Conservation (phyloP, 208 protist species). For the Blechomonas ayalai region DNA sequence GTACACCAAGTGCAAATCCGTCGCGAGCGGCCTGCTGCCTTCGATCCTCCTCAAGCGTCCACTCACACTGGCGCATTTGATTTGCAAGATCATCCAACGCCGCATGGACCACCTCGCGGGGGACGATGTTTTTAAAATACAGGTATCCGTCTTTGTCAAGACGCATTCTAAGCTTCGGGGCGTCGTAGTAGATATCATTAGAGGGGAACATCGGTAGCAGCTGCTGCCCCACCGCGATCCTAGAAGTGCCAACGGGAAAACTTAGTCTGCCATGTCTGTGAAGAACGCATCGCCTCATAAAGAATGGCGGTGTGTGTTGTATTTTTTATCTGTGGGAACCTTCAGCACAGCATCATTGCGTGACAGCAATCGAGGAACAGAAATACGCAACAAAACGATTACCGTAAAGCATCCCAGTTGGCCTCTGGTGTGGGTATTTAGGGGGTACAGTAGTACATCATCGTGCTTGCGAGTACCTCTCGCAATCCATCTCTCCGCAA, state of each 20-base stretch:
- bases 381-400: slow-evolving; percentile 2
- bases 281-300: slow-evolving; percentile 26
- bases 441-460: too few relatives aligned
- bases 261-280: slow-evolving; percentile 50
- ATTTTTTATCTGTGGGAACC: not conserved
- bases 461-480: too few relatives aligned
- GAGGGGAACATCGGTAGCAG: slow-evolving; percentile 62
- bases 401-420: not conserved
- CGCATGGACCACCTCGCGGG: slow-evolving; percentile 41
- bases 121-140: slow-evolving; percentile 77
- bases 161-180: slow-evolving; percentile 65
- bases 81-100: slow-evolving; percentile 54
- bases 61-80: slow-evolving; percentile 57
- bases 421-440: too few relatives aligned
- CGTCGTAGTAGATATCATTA: slow-evolving; percentile 86
- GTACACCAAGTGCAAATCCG: slow-evolving; percentile 69
- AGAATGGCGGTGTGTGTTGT: not conserved
- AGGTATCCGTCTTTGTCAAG: slow-evolving; percentile 83
- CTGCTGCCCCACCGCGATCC: slow-evolving; percentile 44
- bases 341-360: not conserved
- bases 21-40: slow-evolving; percentile 20
- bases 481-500: too few relatives aligned
- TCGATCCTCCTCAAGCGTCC: slow-evolving; percentile 46
- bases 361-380: not conserved
- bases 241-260: slow-evolving; percentile 51